phyloP scores from a whole-genome alignment of 768 basidiomycete genomes.

The Boletus pseudopeckii region DNA sequence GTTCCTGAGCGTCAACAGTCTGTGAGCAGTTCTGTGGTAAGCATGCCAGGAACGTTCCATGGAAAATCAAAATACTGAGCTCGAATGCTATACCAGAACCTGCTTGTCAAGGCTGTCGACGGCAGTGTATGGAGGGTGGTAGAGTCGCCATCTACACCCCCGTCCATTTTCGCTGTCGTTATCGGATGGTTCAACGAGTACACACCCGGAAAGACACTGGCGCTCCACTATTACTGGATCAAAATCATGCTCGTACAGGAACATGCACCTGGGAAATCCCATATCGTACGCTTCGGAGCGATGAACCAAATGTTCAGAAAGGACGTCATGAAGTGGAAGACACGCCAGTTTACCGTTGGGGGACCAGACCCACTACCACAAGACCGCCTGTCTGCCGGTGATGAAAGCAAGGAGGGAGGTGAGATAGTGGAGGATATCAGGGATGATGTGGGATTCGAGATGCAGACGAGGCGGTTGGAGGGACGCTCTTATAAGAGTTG shows the following conservation, averaged over 20 bases:
- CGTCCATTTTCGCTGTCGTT: background rate
- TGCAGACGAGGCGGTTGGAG: background rate
- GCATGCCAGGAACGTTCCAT: background rate
- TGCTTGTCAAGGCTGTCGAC: background rate
- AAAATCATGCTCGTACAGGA: background rate
- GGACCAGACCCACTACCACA: background rate
- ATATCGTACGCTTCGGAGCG: background rate
- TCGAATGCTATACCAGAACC: background rate
- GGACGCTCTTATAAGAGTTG: background rate
- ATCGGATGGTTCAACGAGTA: conserved; percentile 1
- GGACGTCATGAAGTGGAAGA: background rate
- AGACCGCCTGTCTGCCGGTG: background rate
- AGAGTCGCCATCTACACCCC: background rate
- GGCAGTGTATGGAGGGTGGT: background rate
- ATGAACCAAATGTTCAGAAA: background rate
- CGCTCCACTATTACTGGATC: background rate
- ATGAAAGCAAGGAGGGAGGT: background rate
- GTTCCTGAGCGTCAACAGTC: background rate
- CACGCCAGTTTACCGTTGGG: background rate
- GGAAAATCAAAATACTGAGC: background rate
- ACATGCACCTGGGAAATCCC: background rate
- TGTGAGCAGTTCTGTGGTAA: background rate
- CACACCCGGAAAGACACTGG: background rate
- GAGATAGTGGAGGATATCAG: background rate
- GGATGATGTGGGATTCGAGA: background rate